Evolutionary conservation across 2,329 filamentous ascomycete genomes (phyloP).

Genomic region (Paracorniculantispora psalliotae): DNA sequence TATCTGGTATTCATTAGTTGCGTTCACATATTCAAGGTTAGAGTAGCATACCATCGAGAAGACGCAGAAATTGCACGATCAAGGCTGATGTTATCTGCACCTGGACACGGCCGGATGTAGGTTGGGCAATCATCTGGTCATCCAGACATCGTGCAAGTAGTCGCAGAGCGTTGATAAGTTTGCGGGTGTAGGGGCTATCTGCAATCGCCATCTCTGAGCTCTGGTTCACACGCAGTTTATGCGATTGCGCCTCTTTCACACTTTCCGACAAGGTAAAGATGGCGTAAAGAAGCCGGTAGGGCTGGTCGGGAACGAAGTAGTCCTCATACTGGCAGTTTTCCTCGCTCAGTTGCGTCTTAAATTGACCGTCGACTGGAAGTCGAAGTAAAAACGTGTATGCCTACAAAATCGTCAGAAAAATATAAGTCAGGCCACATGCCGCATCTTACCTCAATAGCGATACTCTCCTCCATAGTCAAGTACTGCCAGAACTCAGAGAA

Average conservation of each 20-base stretch:
- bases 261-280: slow-evolving; percentile 62
- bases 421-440: background rate
- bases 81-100: background rate
- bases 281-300: slow-evolving; percentile 70
- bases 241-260: slow-evolving; percentile 36
- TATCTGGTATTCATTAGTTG: background rate
- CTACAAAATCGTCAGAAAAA: slow-evolving; percentile 30
- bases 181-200: background rate
- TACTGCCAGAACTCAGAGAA: slow-evolving; percentile 82
- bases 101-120: background rate
- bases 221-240: background rate
- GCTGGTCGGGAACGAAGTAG: slow-evolving; percentile 63
- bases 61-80: background rate
- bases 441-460: slow-evolving; percentile 58
- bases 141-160: background rate
- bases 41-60: background rate
- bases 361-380: slow-evolving; percentile 62
- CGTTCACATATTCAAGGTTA: background rate
- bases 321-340: slow-evolving; percentile 48
- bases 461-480: slow-evolving; percentile 64
- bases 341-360: slow-evolving; percentile 55
- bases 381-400: slow-evolving; percentile 66
- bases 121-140: background rate
- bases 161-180: background rate
- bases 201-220: slow-evolving; percentile 4